phyloP scores from a whole-genome alignment of 169 alveolate genomes.

The Babesia ovata region DNA sequence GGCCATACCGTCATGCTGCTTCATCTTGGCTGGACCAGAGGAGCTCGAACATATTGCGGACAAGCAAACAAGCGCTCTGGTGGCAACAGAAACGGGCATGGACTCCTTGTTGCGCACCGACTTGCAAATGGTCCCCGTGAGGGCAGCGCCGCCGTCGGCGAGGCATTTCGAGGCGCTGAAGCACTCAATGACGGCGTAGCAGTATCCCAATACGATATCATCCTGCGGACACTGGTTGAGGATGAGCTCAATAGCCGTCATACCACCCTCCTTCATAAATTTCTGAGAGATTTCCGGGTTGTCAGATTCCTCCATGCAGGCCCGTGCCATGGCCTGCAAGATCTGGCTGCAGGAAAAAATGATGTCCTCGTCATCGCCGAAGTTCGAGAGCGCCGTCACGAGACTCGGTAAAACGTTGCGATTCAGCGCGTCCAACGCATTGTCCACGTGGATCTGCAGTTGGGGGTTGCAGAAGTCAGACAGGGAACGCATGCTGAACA shows the following conservation, averaged over 20 bases:
- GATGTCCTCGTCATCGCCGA: constrained; percentile 89
- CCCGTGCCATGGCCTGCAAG: constrained; percentile 86
- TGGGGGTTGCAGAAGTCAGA: constrained; percentile 90
- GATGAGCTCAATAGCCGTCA: constrained; percentile 77
- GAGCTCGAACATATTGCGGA: constrained; percentile 15
- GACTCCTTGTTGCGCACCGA: constrained; percentile 26
- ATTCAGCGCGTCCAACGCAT: constrained; percentile 87
- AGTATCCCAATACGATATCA: constrained; percentile 77
- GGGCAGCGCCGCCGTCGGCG: constrained; percentile 47
- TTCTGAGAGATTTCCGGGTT: constrained; percentile 65
- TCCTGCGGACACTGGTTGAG: constrained; percentile 80
- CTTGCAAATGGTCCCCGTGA: constrained; percentile 46
- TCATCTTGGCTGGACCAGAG: constrained; percentile 41
- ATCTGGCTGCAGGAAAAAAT: constrained; percentile 79
- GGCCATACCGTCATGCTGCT: constrained; percentile 27
- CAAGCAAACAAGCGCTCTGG: constrained; percentile 49
- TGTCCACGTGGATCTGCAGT: constrained; percentile 85
- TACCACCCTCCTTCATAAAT: constrained; percentile 79
- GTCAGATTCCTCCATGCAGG: constrained; percentile 81
- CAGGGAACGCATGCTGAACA: constrained; percentile 89
- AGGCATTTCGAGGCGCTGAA: constrained; percentile 54
- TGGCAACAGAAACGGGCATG: constrained; percentile 38
- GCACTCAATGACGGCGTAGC: constrained; percentile 79
- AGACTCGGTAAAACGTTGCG: constrained; percentile 84
- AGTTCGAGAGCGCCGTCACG: constrained; percentile 84